phyloP scores from a whole-genome alignment of 2,329 filamentous ascomycete genomes.

The Cercospora brassicicola region DNA sequence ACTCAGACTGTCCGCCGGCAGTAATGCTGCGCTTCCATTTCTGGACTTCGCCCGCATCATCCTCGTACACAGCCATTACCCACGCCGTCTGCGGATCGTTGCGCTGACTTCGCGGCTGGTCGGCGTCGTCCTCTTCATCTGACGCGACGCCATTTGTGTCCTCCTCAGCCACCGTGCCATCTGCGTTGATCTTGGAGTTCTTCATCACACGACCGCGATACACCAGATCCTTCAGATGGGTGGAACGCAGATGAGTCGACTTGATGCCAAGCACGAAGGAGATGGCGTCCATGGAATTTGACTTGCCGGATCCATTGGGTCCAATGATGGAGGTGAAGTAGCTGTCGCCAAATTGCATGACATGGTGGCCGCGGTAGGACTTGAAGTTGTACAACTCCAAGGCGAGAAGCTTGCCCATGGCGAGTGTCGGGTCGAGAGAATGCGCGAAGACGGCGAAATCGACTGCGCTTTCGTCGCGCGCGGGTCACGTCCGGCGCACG shows the following conservation, averaged over 20 bases:
- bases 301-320: slow-evolving; percentile 98
- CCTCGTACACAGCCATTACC: slow-evolving; percentile 99
- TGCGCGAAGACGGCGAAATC: background rate
- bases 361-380: slow-evolving; percentile 97
- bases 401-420: slow-evolving; percentile 92
- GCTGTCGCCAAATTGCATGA: slow-evolving; percentile 89
- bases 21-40: slow-evolving; percentile 96
- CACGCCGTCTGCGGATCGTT: slow-evolving; percentile 90
- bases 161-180: slow-evolving; percentile 67
- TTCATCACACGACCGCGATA: slow-evolving; percentile 93
- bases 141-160: slow-evolving; percentile 51
- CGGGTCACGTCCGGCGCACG: background rate
- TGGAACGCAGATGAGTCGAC: slow-evolving; percentile 93
- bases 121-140: slow-evolving; percentile 49
- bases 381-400: slow-evolving; percentile 99
- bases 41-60: slow-evolving; percentile 92
- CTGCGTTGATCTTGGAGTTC: slow-evolving; percentile 87
- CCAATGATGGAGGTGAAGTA: slow-evolving; percentile 99
- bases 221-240: slow-evolving; percentile 89
- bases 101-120: slow-evolving; percentile 61
- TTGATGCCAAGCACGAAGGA: slow-evolving; percentile 99
- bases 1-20: slow-evolving; percentile 83
- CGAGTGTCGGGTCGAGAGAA: slow-evolving; percentile 39
- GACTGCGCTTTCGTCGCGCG: background rate
- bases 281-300: slow-evolving; percentile 99